Conservation (phyloP, 2,329 filamentous ascomycete species). For the Venturia asperata region DNA sequence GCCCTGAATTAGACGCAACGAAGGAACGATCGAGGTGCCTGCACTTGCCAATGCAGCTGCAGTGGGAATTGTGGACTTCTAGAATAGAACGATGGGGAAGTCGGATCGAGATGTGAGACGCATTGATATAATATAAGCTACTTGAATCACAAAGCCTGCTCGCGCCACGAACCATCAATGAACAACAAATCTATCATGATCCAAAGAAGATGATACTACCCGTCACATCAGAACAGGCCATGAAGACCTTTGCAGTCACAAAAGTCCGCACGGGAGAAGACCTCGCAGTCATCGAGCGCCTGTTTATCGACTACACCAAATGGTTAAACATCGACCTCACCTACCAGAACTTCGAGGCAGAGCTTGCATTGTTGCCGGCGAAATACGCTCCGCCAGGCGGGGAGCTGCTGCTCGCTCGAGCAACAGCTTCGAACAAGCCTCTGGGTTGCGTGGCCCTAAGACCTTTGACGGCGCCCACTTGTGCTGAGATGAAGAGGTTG, state of each 20-base stretch:
- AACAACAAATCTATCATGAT: neutral
- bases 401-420: slow-evolving; percentile 42
- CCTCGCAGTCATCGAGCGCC: slow-evolving; percentile 28
- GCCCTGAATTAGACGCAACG: neutral
- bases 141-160: neutral
- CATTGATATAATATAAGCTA: no score
- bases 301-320: slow-evolving; percentile 36
- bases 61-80: no score
- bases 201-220: neutral
- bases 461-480: slow-evolving; percentile 27
- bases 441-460: slow-evolving; percentile 49
- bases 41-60: no score
- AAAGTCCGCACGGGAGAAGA: slow-evolving; percentile 28
- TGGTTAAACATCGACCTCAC: slow-evolving; percentile 48
- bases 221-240: neutral
- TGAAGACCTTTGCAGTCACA: neutral
- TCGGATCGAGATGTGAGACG: neutral
- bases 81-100: neutral
- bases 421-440: slow-evolving; percentile 24
- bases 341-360: slow-evolving; percentile 49
- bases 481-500: slow-evolving; percentile 50
- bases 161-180: neutral
- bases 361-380: slow-evolving; percentile 48
- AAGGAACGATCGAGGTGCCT: no score
- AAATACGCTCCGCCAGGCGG: slow-evolving; percentile 45